These are phyloP conservation scores for Epichloe sibirici DNA, from an alignment of 2,329 filamentous ascomycete species.

Conservation along the genomic window DNA sequence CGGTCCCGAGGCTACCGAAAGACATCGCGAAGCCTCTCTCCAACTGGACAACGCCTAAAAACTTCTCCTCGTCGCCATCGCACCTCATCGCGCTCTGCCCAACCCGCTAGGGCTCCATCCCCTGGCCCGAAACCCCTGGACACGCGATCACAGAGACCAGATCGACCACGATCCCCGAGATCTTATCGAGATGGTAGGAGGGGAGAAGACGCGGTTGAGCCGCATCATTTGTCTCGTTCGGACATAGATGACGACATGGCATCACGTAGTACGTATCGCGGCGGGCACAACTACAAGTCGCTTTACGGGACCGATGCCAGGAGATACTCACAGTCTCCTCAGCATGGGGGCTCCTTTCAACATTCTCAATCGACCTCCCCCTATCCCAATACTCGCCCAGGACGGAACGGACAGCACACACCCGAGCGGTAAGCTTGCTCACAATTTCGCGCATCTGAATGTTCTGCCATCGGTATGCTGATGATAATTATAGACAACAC, in stretches of 20 bases:
- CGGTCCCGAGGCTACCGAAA: slow-evolving; percentile 6
- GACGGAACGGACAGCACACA: slow-evolving; percentile 26
- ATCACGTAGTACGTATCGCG: slow-evolving; percentile 29
- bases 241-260: slow-evolving; percentile 40
- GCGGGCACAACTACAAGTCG: slow-evolving; percentile 27
- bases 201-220: slow-evolving; percentile 17
- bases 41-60: slow-evolving; percentile 2
- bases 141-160: slow-evolving; percentile 1
- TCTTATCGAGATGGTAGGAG: slow-evolving; percentile 16
- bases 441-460: not conserved
- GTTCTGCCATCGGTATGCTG: slow-evolving; percentile 2
- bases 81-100: slow-evolving; percentile 14
- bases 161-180: slow-evolving; percentile 16
- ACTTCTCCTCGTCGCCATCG: slow-evolving; percentile 4
- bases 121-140: not conserved
- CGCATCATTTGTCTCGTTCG: slow-evolving; percentile 32
- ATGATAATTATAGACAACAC: slow-evolving; percentile 30
- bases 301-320: slow-evolving; percentile 26
- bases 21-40: slow-evolving; percentile 7
- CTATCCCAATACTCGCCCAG: slow-evolving; percentile 28
- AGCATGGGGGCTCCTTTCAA: slow-evolving; percentile 30
- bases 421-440: slow-evolving; percentile 28
- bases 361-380: slow-evolving; percentile 32
- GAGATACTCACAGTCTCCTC: slow-evolving; percentile 29
- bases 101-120: slow-evolving; percentile 9